A percentile compares a stretch with the other conserved stretches of the same genome.
phyloP scores from a whole-genome alignment of 805 yeast species.

The Saccharomyces eubayanus region DNA sequence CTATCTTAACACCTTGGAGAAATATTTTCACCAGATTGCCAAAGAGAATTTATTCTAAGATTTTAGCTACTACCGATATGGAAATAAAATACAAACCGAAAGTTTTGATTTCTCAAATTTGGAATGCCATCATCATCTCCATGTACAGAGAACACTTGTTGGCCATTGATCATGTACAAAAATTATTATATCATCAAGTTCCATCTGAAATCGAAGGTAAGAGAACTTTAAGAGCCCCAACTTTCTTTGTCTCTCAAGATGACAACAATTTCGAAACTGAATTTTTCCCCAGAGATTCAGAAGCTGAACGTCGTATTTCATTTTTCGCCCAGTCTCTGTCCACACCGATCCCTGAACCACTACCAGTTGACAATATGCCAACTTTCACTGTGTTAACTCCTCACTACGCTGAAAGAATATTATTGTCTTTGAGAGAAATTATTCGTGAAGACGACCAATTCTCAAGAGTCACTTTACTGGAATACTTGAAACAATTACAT shows the following conservation, averaged over 20 bases:
- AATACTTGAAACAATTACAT: conserved; percentile 88
- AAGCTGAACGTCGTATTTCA: conserved; percentile 98
- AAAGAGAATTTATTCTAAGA: conserved; percentile 95
- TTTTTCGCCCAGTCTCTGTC: conserved; percentile 98
- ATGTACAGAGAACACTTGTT: conserved; percentile 98
- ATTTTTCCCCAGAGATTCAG: conserved; percentile 92
- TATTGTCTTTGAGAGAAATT: conserved; percentile 84
- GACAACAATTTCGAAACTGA: conserved; percentile 87
- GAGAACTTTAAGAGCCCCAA: conserved; percentile 96
- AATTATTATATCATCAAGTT: conserved; percentile 93
- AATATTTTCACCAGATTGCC: conserved; percentile 95
- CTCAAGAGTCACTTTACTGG: conserved; percentile 87
- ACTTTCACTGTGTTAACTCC: conserved; percentile 95
- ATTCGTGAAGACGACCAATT: conserved; percentile 95
- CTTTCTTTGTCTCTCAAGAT: conserved; percentile 95
- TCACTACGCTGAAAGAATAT: conserved; percentile 90
- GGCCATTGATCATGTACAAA: conserved; percentile 97
- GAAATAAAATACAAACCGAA: conserved; percentile 97
- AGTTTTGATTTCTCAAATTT: conserved; percentile 93
- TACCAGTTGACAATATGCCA: conserved; percentile 99
- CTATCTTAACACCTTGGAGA: conserved; percentile 98
- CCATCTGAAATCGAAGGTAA: conserved; percentile 96
- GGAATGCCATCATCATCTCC: conserved; percentile 98
- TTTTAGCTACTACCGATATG: conserved; percentile 96
- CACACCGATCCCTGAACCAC: conserved; percentile 95